phyloP scores from a whole-genome alignment of 78 protist species.

The Guillardia theta region DNA sequence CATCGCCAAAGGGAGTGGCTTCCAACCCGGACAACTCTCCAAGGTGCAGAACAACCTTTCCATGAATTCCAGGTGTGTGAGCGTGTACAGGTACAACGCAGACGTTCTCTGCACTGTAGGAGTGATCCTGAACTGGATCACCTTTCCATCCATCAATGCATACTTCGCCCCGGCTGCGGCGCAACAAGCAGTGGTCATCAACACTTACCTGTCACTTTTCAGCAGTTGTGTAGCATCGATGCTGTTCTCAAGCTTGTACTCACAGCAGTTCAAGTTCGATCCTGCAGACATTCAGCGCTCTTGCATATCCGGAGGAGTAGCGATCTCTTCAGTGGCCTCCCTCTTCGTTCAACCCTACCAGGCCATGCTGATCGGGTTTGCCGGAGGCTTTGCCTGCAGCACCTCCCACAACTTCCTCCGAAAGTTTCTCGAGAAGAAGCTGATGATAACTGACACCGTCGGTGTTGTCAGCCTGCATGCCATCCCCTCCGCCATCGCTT shows the following conservation, averaged over 20 bases:
- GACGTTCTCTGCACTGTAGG: not conserved
- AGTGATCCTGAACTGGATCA: constrained; percentile 1
- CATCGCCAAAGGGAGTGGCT: not conserved
- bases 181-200: not conserved
- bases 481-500: not conserved
- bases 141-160: not conserved
- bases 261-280: not conserved
- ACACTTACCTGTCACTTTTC: not conserved
- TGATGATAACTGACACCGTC: not conserved
- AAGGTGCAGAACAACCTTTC: not conserved
- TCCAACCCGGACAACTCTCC: not conserved
- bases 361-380: not conserved
- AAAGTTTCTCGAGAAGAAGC: not conserved
- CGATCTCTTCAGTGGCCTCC: not conserved
- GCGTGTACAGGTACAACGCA: not conserved
- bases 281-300: constrained; percentile 16
- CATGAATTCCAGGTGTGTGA: not conserved
- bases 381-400: not conserved
- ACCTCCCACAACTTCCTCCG: not conserved
- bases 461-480: constrained; percentile 4
- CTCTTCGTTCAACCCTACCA: not conserved
- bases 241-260: not conserved
- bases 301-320: not conserved
- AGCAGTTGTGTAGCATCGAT: not conserved
- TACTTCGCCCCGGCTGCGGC: not conserved